Conservation (phyloP, 2,329 filamentous ascomycete genomes). For the Zasmidium citrigriseum region DNA sequence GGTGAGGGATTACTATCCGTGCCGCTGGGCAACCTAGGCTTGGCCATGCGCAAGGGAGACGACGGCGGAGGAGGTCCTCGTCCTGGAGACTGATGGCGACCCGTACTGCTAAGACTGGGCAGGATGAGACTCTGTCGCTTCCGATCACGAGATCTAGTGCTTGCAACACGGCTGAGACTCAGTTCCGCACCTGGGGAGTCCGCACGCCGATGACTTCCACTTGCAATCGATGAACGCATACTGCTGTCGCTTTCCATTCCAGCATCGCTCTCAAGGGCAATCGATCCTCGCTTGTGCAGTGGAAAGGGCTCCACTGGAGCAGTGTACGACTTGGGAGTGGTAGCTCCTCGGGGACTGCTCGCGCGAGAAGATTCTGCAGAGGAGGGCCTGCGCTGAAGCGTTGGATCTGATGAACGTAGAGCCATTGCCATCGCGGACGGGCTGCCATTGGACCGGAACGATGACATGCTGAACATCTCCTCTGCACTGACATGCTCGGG, state of each 20-base stretch:
- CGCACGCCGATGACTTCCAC: constrained; percentile 59
- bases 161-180: constrained; percentile 72
- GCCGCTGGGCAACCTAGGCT: constrained; percentile 68
- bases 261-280: constrained; percentile 80
- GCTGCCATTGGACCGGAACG: constrained; percentile 19
- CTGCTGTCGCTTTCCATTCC: constrained; percentile 87
- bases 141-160: constrained; percentile 67
- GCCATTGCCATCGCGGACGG: constrained; percentile 59
- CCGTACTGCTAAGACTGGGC: constrained; percentile 65
- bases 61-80: constrained; percentile 68
- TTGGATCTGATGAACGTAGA: constrained; percentile 55
- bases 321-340: constrained; percentile 83
- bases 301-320: constrained; percentile 54
- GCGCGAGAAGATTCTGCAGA: constrained; percentile 78
- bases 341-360: constrained; percentile 80
- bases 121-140: constrained; percentile 86
- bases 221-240: constrained; percentile 75
- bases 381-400: constrained; percentile 54
- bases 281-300: constrained; percentile 72
- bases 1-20: constrained; percentile 75
- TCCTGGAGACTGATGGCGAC: constrained; percentile 86
- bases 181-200: constrained; percentile 92
- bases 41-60: constrained; percentile 81
- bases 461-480: constrained; percentile 24
- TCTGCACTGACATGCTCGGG: constrained; percentile 32